These are phyloP conservation scores for Raddia guianensis DNA, from an alignment of 176 grass and related monocot species.

Conservation along the genomic window DNA sequence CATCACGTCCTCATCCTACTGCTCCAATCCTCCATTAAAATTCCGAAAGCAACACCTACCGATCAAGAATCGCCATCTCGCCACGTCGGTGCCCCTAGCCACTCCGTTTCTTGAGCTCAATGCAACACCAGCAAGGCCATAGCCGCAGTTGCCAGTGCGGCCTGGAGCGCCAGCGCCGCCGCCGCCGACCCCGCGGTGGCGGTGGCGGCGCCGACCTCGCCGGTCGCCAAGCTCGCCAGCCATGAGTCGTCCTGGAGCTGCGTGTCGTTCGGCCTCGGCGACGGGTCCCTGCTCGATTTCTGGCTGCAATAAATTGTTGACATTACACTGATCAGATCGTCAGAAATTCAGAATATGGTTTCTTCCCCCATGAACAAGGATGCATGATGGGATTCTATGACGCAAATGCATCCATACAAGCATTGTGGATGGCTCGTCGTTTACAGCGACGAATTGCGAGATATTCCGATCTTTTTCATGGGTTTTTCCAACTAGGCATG, in stretches of 20 bases:
- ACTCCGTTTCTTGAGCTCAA: background rate
- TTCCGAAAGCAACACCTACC: constrained; percentile 44
- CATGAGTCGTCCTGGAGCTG: constrained; percentile 65
- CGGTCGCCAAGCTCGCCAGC: constrained; percentile 80
- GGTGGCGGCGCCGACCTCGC: constrained; percentile 39
- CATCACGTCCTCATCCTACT: constrained; percentile 37
- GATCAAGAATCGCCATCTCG: constrained; percentile 32
- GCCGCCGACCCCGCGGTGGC: background rate
- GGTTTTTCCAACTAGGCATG: constrained; percentile 34
- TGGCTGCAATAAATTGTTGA: constrained; percentile 43
- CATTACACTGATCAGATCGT: constrained; percentile 9
- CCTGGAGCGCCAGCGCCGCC: constrained; percentile 38
- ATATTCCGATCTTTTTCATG: constrained; percentile 38
- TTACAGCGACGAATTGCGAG: background rate
- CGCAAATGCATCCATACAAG: background rate
- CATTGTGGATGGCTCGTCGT: background rate
- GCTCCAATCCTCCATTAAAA: constrained; percentile 40
- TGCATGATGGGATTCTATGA: background rate
- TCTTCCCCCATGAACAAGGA: background rate
- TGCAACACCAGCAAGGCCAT: constrained; percentile 42
- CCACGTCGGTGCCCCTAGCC: background rate
- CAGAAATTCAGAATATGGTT: background rate
- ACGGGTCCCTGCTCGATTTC: constrained; percentile 56
- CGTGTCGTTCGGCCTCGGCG: constrained; percentile 50
- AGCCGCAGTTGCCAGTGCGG: constrained; percentile 19